Conservation (phyloP, 2,329 filamentous ascomycete species). For the Karstenula rhodostoma region DNA sequence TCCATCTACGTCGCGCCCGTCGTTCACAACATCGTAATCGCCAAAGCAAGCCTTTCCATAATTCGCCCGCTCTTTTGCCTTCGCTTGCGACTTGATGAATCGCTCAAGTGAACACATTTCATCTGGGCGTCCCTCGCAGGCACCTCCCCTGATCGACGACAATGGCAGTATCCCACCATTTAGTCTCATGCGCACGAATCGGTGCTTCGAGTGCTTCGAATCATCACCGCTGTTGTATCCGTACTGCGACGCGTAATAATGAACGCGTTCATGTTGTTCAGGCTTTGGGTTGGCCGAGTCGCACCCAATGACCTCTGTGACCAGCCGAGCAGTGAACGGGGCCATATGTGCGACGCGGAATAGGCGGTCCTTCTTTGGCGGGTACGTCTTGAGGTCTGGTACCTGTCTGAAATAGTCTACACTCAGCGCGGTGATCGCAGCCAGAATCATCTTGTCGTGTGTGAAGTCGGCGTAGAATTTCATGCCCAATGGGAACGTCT, state of each 20-base stretch:
- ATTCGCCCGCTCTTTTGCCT: constrained; percentile 14
- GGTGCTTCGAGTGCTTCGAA: constrained; percentile 4
- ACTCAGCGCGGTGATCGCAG: constrained; percentile 60
- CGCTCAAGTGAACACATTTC: constrained; percentile 12
- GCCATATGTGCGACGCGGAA: constrained; percentile 62
- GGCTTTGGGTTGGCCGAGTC: constrained; percentile 49
- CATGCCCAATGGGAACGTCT: constrained; percentile 57
- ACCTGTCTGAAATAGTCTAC: constrained; percentile 63
- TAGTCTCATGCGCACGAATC: constrained; percentile 13
- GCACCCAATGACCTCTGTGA: constrained; percentile 66
- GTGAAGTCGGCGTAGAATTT: constrained; percentile 63
- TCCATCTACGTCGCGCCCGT: constrained; percentile 15
- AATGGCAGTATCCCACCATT: constrained; percentile 14
- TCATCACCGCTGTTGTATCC: constrained; percentile 46
- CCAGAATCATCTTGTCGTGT: constrained; percentile 63
- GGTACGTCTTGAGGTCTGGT: constrained; percentile 53
- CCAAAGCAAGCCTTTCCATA: constrained; percentile 18
- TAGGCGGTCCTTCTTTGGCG: constrained; percentile 54
- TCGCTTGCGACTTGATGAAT: constrained; percentile 12
- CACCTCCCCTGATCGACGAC: constrained; percentile 13
- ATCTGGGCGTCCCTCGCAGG: constrained; percentile 11
- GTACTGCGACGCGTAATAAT: constrained; percentile 56
- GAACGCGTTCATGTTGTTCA: constrained; percentile 49
- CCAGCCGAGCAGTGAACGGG: constrained; percentile 63
- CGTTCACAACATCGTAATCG: constrained; percentile 11